Conservation (phyloP, 805 yeast genomes). For the Citeromyces matritensis region DNA sequence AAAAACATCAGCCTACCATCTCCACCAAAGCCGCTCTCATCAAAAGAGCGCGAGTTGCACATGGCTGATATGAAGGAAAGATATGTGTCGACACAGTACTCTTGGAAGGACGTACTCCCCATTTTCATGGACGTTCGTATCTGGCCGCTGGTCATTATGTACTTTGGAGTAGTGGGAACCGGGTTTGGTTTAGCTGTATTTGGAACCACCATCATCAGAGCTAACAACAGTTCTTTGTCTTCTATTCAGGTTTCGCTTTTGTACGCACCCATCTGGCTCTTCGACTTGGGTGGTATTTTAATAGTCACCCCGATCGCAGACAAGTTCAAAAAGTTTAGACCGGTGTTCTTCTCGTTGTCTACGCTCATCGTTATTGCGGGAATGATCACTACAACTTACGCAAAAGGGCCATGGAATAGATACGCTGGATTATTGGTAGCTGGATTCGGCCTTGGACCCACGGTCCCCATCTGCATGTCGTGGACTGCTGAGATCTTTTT, state of each 20-base stretch:
- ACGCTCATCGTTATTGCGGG: constrained; percentile 61
- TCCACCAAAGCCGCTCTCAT: constrained; percentile 29
- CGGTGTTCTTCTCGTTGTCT: constrained; percentile 45
- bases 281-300: constrained; percentile 64
- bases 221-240: constrained; percentile 44
- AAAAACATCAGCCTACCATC: constrained; percentile 5
- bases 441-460: constrained; percentile 83
- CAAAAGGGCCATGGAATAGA: constrained; percentile 56
- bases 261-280: constrained; percentile 85
- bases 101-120: constrained; percentile 34
- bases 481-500: constrained; percentile 67
- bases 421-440: constrained; percentile 72
- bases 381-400: constrained; percentile 61
- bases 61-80: constrained; percentile 41
- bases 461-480: constrained; percentile 81
- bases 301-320: constrained; percentile 73
- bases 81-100: constrained; percentile 36
- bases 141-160: constrained; percentile 79
- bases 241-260: constrained; percentile 61
- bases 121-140: constrained; percentile 49
- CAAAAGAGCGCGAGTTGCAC: constrained; percentile 39
- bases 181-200: constrained; percentile 79
- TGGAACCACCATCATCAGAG: constrained; percentile 62
- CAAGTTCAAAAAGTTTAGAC: constrained; percentile 40
- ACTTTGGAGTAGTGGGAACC: constrained; percentile 87